Evolutionary conservation across 1,284 basidiomycete genomes (phyloP).

Genomic region (Fomitopsis pinicola): DNA sequence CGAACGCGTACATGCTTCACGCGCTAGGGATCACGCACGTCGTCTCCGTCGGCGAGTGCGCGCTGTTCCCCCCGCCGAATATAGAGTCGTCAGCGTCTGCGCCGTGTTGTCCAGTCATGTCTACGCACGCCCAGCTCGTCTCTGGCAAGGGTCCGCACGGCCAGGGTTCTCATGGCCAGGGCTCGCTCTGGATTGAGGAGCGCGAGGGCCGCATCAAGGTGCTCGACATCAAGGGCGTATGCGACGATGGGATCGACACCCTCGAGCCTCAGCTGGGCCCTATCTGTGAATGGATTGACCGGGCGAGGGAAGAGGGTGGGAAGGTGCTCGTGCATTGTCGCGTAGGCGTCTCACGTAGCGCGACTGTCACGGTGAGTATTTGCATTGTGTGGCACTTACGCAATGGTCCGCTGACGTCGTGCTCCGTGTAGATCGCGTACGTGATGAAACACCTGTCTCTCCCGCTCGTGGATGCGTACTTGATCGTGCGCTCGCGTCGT

Average conservation of each 20-base stretch:
- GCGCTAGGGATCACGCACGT: slow-evolving; percentile 97
- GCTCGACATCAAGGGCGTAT: slow-evolving; percentile 84
- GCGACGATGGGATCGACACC: slow-evolving; percentile 95
- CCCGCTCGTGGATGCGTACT: slow-evolving; percentile 88
- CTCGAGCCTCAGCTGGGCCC: slow-evolving; percentile 84
- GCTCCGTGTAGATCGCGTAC: slow-evolving; percentile 74
- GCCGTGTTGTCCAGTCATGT: slow-evolving; percentile 16
- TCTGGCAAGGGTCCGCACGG: slow-evolving; percentile 43
- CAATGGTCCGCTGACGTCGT: background rate
- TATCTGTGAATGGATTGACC: slow-evolving; percentile 92
- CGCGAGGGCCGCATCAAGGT: slow-evolving; percentile 85
- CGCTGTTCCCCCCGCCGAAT: slow-evolving; percentile 66
- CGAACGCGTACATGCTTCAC: slow-evolving; percentile 93
- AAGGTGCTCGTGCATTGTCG: slow-evolving; percentile 94
- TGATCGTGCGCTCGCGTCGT: slow-evolving; percentile 81
- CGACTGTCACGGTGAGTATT: slow-evolving; percentile 78
- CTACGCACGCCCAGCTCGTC: slow-evolving; percentile 34
- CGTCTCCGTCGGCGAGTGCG: slow-evolving; percentile 94
- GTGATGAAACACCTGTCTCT: slow-evolving; percentile 92
- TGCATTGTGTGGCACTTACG: slow-evolving; percentile 4
- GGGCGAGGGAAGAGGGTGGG: slow-evolving; percentile 77
- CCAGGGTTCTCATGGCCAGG: slow-evolving; percentile 63
- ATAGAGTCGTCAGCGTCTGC: slow-evolving; percentile 14
- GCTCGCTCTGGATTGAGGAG: slow-evolving; percentile 85
- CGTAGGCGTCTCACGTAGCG: slow-evolving; percentile 91